Evolutionary conservation across 345 rosid species (phyloP).

Genomic region (Abelmoschus esculentus): DNA sequence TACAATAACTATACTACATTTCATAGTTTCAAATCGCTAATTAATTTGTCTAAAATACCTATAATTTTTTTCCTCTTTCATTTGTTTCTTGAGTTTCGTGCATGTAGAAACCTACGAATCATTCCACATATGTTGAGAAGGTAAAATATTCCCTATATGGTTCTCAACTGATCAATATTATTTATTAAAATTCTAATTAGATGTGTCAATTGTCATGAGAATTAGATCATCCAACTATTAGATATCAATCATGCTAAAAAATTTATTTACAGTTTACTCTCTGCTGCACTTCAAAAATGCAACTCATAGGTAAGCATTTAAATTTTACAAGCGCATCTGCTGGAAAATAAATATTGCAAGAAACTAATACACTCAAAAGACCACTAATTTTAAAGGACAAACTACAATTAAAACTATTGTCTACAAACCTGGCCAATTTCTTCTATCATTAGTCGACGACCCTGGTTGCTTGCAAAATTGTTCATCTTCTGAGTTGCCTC

Average conservation of each 20-base stretch:
- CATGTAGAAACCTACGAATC: neutral
- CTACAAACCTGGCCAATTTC: constrained; percentile 45
- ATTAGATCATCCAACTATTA: neutral
- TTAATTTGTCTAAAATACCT: neutral
- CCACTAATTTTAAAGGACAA: constrained; percentile 21
- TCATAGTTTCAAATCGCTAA: neutral
- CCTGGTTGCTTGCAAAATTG: constrained; percentile 34
- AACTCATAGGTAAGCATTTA: constrained; percentile 16
- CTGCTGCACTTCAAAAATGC: constrained; percentile 16
- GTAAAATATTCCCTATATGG: neutral
- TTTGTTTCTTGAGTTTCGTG: neutral
- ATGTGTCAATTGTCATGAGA: neutral
- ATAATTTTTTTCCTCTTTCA: neutral
- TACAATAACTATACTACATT: neutral
- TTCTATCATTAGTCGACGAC: constrained; percentile 26
- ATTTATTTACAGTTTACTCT: constrained; percentile 12
- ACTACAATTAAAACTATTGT: constrained; percentile 24
- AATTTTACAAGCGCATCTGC: constrained; percentile 17
- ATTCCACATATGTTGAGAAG: neutral
- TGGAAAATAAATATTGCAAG: constrained; percentile 16
- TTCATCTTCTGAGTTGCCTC: constrained; percentile 31
- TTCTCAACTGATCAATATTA: neutral
- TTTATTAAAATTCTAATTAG: neutral
- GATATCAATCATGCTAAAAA: neutral
- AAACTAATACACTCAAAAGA: constrained; percentile 20